Evolutionary conservation across 75 land plant genomes (phyloP), one percentile per base, ranked within the genome.

Genomic region (Selaginella moellendorffii): DNA sequence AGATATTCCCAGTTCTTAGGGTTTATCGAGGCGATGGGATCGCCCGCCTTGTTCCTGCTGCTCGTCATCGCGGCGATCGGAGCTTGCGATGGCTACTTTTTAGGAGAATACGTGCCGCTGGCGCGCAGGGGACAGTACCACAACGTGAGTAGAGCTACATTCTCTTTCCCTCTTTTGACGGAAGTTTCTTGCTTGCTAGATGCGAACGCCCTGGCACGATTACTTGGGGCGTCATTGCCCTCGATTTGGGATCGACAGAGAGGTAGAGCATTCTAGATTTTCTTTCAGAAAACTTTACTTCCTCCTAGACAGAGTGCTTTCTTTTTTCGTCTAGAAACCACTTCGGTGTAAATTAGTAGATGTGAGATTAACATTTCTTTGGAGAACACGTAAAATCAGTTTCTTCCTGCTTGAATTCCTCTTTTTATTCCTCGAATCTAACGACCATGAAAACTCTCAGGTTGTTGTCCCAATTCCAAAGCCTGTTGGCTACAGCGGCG

Each of bases 151-250:
- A 56, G 1, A 68, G 27, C 28, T 22, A 29, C 24, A 29, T 63
- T 63, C 9, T 18, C 2, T 18, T 2, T 8, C 29, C 18, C 17
- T 2, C 19, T 29, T 63, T 63, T 63, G 64, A n/a, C 12, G n/a
- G 31, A 19, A 14, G 19, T 63, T 63, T 26, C 42, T 29, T 63
- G 31, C 52, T 8, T 2, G 30, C 26, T 62, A 93, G 98, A 80
- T 81, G 62, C 79, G 85, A 65, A 89, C 86, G 9, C 61, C 69
- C 21, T 93, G 96, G 98, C 67, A 81, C 26, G 98, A 93, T 69
- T 66, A 87, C 42, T 74, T 93, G 17, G 96, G 98, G 30, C 79
- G 73, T 23, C 98, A 93, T 63, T 85, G 98, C 69, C 96, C 98
- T 0, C 79, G 88, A 2, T 93, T 88, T 68, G 98, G 82, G 2